Evolutionary conservation across 192 early-diverging fungal genomes (phyloP), one percentile per base, ranked within the genome.

Genomic region (Backusella morwellensis): DNA sequence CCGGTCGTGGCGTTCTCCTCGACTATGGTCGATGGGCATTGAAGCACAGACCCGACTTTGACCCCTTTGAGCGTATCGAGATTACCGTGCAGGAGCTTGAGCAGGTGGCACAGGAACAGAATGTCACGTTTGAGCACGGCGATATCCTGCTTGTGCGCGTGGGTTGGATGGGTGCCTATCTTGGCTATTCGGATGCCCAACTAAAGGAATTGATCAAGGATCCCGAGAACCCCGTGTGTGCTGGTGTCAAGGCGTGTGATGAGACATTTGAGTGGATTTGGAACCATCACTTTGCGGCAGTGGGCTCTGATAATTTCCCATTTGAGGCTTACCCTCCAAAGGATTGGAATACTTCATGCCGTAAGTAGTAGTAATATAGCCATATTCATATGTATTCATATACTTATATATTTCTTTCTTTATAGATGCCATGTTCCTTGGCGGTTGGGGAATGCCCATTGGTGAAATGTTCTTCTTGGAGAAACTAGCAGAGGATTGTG

Each of bases 391-490:
- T 41, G 9, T 63, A 32, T 32, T 32, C 32, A 32, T 32, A 36
- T 36, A 66, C 68, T 79, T 35, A 59, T 6, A 47, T 42, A 44
- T 1, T 42, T 44, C 41, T 17, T 11, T 52, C 32, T 32, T 32
- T 32, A 32, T 56, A 81, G 80, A 81, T 50, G 35, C 72, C 19
- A 47, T 74, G 4, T 69, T 81, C 40, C 42, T 81, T 14, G 80
- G 80, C 6, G 80, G 80, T 5, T 77, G 66, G 52, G 80, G 80
- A 35, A 77, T 77, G 76, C 81, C 77, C 23, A 76, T 82, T 66
- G 81, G 81, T 9, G 81, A 82, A 23, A 17, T 82, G 44, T 78
- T 78, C 74, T 72, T 70, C 11, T 70, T 82, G 70, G 77, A 82
- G 67, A 42, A 19, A 2, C 35, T 82, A 21, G 81, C 81, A 7